Percentiles rank a stretch among this genome's conserved stretches.
These are phyloP conservation scores for Fonsecaea nubica DNA, from an alignment of 2,329 filamentous ascomycete genomes.

Conservation along the genomic window DNA sequence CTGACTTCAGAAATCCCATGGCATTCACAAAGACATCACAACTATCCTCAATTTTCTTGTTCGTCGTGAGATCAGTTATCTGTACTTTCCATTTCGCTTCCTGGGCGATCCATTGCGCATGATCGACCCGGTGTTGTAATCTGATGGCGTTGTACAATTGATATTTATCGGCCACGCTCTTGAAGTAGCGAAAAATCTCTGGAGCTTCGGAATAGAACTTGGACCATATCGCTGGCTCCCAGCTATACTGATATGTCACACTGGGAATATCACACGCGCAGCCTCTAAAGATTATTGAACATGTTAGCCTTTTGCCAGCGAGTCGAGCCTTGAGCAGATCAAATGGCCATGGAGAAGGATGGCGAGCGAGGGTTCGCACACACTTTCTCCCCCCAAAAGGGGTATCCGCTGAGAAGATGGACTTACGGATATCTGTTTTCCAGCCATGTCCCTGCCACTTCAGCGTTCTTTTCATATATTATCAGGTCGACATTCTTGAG, in stretches of 20 bases:
- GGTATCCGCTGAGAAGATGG: too few species aligned
- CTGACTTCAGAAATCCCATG: conserved; percentile 49
- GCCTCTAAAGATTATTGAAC: conserved; percentile 35
- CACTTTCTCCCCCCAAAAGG: too few species aligned
- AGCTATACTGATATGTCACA: conserved; percentile 41
- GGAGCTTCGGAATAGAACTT: conserved; percentile 36
- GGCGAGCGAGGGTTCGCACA: too few species aligned
- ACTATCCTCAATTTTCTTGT: conserved; percentile 38
- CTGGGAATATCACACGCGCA: conserved; percentile 55
- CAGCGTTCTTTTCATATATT: conserved; percentile 6
- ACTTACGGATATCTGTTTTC: neutral
- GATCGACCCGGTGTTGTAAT: conserved; percentile 40
- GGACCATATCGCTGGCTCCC: conserved; percentile 32
- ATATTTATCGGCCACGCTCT: conserved; percentile 36
- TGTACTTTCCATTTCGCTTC: conserved; percentile 42
- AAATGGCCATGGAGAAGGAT: too few species aligned
- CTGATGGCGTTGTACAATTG: conserved; percentile 41
- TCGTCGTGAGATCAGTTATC: conserved; percentile 30
- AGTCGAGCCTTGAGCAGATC: too few species aligned
- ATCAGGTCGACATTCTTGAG: neutral
- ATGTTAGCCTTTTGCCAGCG: too few species aligned
- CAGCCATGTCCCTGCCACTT: neutral
- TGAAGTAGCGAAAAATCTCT: conserved; percentile 44
- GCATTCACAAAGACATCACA: conserved; percentile 43
- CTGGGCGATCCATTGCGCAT: conserved; percentile 43